phyloP scores from a whole-genome alignment of 805 yeast genomes.

The Hanseniaspora taiwanica region DNA sequence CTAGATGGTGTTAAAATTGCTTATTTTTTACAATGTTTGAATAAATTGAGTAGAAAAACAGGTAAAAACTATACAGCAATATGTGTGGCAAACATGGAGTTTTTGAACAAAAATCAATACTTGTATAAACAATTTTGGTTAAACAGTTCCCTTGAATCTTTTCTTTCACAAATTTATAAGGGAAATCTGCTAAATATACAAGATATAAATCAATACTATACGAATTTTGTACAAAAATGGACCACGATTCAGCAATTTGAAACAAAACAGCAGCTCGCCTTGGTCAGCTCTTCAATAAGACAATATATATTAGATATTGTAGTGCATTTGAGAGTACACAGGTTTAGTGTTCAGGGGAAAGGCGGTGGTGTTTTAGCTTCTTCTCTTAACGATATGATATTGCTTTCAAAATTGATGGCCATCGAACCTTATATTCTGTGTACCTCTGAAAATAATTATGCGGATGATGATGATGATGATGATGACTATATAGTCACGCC shows the following conservation, averaged over 20 bases:
- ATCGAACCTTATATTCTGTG: slow-evolving; percentile 14
- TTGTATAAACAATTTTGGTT: slow-evolving; percentile 6
- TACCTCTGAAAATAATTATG: slow-evolving; percentile 3
- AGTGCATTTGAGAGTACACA: slow-evolving; percentile 40
- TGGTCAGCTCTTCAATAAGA: slow-evolving; percentile 32
- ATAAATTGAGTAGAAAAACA: neutral
- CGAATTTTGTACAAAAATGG: neutral
- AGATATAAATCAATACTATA: neutral
- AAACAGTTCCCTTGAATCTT: neutral
- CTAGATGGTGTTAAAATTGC: slow-evolving; percentile 1
- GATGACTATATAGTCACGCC: slow-evolving; percentile 36
- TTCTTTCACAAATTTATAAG: neutral
- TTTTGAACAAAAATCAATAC: slow-evolving; percentile 2
- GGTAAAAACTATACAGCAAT: neutral
- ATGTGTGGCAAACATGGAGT: slow-evolving; percentile 2
- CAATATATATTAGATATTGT: slow-evolving; percentile 48
- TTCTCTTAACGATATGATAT: slow-evolving; percentile 32
- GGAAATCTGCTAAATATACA: neutral
- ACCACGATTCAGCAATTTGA: neutral
- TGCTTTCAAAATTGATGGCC: slow-evolving; percentile 29
- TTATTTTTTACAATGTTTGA: neutral
- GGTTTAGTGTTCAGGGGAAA: slow-evolving; percentile 30
- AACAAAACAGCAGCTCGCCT: too few species aligned
- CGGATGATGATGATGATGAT: neutral
- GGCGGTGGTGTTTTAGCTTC: slow-evolving; percentile 39